These are phyloP conservation scores for Acer negundo DNA, from an alignment of 345 rosid genomes.

Conservation along the genomic window DNA sequence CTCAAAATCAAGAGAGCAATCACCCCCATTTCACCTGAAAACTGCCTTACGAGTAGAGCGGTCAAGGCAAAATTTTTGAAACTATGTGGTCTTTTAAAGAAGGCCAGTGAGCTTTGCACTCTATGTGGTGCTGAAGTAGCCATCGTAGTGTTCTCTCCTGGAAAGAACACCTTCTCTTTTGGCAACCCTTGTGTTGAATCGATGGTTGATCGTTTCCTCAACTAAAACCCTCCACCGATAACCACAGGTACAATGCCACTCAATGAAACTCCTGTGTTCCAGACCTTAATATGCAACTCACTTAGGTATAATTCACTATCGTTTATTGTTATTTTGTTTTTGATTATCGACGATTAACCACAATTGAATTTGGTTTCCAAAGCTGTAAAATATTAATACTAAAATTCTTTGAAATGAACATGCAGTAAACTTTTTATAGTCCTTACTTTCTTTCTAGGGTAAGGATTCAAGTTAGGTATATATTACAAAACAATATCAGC, in stretches of 20 bases:
- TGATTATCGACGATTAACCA: too few species aligned
- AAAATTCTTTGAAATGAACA: too few species aligned
- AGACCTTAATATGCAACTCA: slow-evolving; percentile 51
- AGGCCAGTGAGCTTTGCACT: slow-evolving; percentile 46
- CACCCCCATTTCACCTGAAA: too few species aligned
- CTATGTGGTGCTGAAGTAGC: slow-evolving; percentile 42
- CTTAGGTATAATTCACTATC: slow-evolving; percentile 27
- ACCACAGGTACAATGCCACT: slow-evolving; percentile 36
- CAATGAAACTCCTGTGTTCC: slow-evolving; percentile 46
- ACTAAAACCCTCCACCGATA: slow-evolving; percentile 18
- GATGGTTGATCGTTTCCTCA: slow-evolving; percentile 28
- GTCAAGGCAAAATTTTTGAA: too few species aligned
- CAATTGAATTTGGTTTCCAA: too few species aligned
- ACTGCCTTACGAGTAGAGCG: too few species aligned
- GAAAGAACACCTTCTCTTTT: slow-evolving; percentile 33
- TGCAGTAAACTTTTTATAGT: too few species aligned
- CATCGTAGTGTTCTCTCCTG: slow-evolving; percentile 41
- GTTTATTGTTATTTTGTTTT: too few species aligned
- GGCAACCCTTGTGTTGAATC: slow-evolving; percentile 41
- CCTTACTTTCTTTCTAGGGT: background rate
- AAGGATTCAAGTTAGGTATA: too few species aligned
- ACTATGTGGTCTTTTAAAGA: slow-evolving; percentile 43
- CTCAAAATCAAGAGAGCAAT: too few species aligned
- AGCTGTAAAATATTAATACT: too few species aligned
- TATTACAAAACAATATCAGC: too few species aligned